phyloP scores from a whole-genome alignment of 495 filamentous ascomycete genomes.

The Talaromyces adpressus region DNA sequence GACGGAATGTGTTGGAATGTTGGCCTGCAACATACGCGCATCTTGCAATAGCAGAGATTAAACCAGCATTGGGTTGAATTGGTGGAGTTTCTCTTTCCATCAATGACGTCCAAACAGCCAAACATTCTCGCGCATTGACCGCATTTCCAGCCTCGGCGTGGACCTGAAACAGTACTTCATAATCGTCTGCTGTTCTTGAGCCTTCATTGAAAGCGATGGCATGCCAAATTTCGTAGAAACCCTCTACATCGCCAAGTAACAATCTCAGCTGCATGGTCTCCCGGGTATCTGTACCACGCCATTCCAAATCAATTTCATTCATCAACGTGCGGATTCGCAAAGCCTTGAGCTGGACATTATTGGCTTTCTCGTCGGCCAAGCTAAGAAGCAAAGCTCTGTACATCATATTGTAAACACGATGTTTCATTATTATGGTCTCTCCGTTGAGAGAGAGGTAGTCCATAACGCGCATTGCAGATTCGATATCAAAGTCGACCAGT shows the following conservation, averaged over 20 bases:
- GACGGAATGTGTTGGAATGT: neutral
- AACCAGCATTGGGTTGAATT: conserved; percentile 33
- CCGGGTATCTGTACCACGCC: conserved; percentile 2
- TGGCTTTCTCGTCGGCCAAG: neutral
- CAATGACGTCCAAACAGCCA: conserved; percentile 46
- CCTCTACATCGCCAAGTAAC: conserved; percentile 36
- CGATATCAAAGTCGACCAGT: conserved; percentile 22
- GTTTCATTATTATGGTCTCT: conserved; percentile 33
- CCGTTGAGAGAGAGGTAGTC: conserved; percentile 39
- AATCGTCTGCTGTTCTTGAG: conserved; percentile 47
- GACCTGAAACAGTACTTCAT: conserved; percentile 45
- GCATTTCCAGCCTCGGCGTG: conserved; percentile 42
- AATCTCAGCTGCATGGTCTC: conserved; percentile 14
- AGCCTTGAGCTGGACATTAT: neutral
- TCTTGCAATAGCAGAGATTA: conserved; percentile 18
- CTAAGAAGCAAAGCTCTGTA: conserved; percentile 20
- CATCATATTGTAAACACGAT: conserved; percentile 30
- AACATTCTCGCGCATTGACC: conserved; percentile 35
- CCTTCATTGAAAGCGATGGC: conserved; percentile 41
- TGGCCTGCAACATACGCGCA: conserved; percentile 4
- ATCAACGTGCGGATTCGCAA: conserved; percentile 1
- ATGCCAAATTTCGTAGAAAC: conserved; percentile 58
- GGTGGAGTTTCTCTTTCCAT: conserved; percentile 52
- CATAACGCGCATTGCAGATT: conserved; percentile 38
- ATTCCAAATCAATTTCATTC: neutral